Evolutionary conservation across 1,284 basidiomycete species (phyloP).

Genomic region (Ceratobasidium sp.): DNA sequence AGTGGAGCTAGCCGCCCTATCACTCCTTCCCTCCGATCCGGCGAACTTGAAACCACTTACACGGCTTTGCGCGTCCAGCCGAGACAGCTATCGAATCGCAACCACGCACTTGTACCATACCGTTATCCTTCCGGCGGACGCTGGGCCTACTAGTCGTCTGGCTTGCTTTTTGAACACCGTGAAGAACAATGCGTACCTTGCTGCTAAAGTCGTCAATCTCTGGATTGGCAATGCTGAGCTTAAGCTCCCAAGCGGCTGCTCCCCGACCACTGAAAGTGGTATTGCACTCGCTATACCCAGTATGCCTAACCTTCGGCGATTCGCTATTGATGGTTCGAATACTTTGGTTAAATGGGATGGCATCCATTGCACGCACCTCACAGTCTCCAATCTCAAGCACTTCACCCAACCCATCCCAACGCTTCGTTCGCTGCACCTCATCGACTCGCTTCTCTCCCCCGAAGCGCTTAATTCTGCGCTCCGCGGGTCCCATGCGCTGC

Average conservation of each 20-base stretch:
- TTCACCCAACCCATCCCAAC: conserved; percentile 17
- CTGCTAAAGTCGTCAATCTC: conserved; percentile 25
- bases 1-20: neutral
- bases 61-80: conserved; percentile 14
- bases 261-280: neutral
- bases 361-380: conserved; percentile 20
- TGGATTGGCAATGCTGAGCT: conserved; percentile 32
- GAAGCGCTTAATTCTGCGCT: conserved; percentile 13
- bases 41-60: conserved; percentile 4
- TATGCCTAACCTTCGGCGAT: conserved; percentile 28
- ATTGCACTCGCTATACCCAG: neutral
- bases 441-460: conserved; percentile 19
- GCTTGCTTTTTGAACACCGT: conserved; percentile 15
- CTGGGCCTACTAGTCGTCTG: neutral
- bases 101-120: conserved; percentile 35
- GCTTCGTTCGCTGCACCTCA: conserved; percentile 24
- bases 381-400: conserved; percentile 9
- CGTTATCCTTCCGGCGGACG: conserved; percentile 12
- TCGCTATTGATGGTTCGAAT: conserved; percentile 29
- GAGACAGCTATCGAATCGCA: conserved; percentile 20
- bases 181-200: conserved; percentile 3
- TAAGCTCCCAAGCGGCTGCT: neutral
- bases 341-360: conserved; percentile 13
- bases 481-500: conserved; percentile 20
- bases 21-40: conserved; percentile 5